These are phyloP conservation scores for Apiospora arundinis DNA, from an alignment of 2,329 filamentous ascomycete species.

Conservation along the genomic window DNA sequence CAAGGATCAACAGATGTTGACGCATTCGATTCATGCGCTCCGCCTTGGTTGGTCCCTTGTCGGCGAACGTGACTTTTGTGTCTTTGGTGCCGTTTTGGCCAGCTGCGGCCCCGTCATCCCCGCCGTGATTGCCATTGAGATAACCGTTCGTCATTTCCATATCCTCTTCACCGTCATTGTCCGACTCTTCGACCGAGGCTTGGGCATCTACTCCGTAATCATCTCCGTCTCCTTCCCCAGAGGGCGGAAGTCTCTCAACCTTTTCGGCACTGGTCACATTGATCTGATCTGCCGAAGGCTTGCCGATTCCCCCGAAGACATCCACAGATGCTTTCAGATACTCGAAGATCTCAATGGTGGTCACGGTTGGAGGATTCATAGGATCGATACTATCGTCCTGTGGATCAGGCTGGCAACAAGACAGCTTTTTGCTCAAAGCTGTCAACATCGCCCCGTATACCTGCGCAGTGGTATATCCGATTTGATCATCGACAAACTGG, in stretches of 20 bases:
- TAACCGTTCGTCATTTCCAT: conserved; percentile 29
- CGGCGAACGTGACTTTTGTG: conserved; percentile 59
- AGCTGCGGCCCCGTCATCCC: conserved; percentile 24
- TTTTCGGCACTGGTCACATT: conserved; percentile 56
- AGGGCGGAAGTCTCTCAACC: conserved; percentile 47
- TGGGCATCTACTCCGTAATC: conserved; percentile 23
- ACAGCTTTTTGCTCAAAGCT: conserved; percentile 71
- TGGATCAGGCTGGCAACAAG: conserved; percentile 69
- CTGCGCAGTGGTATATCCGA: conserved; percentile 76
- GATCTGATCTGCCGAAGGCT: conserved; percentile 47
- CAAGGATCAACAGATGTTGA: conserved; percentile 75
- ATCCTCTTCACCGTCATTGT: conserved; percentile 36
- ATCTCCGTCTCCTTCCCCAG: conserved; percentile 36
- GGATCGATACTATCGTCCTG: conserved; percentile 46
- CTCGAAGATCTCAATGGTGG: conserved; percentile 62
- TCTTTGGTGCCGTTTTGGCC: conserved; percentile 37
- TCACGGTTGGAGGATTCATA: conserved; percentile 47
- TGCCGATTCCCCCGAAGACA: conserved; percentile 63
- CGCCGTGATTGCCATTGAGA: conserved; percentile 35
- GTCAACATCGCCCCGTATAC: conserved; percentile 79
- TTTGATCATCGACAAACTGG: conserved; percentile 71
- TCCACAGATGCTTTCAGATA: conserved; percentile 59
- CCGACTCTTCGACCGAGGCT: conserved; percentile 43
- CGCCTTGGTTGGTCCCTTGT: conserved; percentile 47
- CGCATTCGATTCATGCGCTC: conserved; percentile 66